Evolutionary conservation across 2,329 filamentous ascomycete genomes (phyloP).

Genomic region (Sarocladium kiliense): DNA sequence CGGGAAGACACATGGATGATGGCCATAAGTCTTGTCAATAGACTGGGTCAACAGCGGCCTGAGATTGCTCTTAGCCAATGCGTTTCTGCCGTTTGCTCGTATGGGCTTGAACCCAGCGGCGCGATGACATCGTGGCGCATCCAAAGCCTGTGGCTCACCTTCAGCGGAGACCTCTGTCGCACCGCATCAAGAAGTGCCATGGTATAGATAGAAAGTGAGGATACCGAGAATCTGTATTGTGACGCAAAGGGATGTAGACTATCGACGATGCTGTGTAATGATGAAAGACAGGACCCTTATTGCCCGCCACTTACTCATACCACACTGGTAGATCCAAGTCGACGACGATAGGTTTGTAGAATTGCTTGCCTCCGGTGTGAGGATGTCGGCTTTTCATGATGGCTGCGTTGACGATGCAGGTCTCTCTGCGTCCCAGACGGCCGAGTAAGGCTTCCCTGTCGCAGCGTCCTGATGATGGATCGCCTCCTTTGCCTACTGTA

Average conservation of each 20-base stretch:
- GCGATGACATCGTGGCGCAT: neutral
- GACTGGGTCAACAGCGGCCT: neutral
- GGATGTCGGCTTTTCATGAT: constrained; percentile 66
- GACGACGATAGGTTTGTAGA: constrained; percentile 80
- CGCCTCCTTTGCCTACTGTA: constrained; percentile 29
- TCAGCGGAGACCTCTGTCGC: too few relatives aligned
- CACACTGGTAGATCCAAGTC: constrained; percentile 66
- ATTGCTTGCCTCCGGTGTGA: constrained; percentile 54
- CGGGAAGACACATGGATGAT: too few relatives aligned
- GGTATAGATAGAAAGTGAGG: neutral
- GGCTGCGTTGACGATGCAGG: constrained; percentile 75
- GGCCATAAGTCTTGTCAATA: too few relatives aligned
- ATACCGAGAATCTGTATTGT: neutral
- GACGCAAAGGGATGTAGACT: neutral
- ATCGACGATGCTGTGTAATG: constrained; percentile 1
- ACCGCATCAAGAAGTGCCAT: neutral
- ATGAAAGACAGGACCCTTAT: neutral
- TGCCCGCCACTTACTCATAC: constrained; percentile 14
- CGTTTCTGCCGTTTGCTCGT: neutral
- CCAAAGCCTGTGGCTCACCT: too few relatives aligned
- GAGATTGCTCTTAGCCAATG: neutral
- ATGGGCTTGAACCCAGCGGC: neutral
- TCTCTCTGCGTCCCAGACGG: constrained; percentile 52
- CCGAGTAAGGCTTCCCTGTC: constrained; percentile 35
- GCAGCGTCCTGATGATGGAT: constrained; percentile 33